Evolutionary conservation across 2,329 filamentous ascomycete species (phyloP), one percentile per base, ranked within the genome.

Genomic region (Aspergillus terreus): DNA sequence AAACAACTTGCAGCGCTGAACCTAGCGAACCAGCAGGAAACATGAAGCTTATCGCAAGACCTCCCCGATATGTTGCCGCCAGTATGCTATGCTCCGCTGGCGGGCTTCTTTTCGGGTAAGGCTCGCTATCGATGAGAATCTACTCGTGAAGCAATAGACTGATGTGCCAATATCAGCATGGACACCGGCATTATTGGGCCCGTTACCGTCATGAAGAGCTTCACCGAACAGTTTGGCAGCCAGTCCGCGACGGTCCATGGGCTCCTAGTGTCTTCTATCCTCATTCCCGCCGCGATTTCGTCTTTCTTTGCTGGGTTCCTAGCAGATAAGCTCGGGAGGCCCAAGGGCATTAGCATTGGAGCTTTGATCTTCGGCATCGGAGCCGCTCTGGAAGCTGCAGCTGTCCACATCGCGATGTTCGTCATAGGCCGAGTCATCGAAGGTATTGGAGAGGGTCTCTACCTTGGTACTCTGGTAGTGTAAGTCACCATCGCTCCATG

Each of bases 401-500:
- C 81, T 1, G 59, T 70, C 1, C 64, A 69, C 6, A 61, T 85
- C 1, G 69, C 69, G 0, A 78, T 82, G 67, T 79, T 86, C 41
- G 67, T 85, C 32, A 67, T 73, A 3, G 83, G 83, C 0, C 71
- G 83, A 1, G 72, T 74, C 0, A 58, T 86, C 4, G 77, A 74
- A n/a, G 83, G 83, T 0, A 59, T 84, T 10, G 84, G 84, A 0
- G 77, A 85, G 57, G 82, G 83, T 0, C 62, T 84, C 1, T 84
- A 77, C 57, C 59, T 86, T 4, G 76, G 77, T n/a, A 82, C 74
- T n/a, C 63, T 81, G 21, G 71, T 75, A 9, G 81, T 84, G 61
- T 77, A 57, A 17, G 54, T 49, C 9, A 11, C 21, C 17, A 2
- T 15, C 40, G n/a, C 10, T 11, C 5, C 11, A 48, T 10, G 19